Conservation (phyloP, 2,329 filamentous ascomycete genomes). For the Nannizziopsis arthrosporioides region DNA sequence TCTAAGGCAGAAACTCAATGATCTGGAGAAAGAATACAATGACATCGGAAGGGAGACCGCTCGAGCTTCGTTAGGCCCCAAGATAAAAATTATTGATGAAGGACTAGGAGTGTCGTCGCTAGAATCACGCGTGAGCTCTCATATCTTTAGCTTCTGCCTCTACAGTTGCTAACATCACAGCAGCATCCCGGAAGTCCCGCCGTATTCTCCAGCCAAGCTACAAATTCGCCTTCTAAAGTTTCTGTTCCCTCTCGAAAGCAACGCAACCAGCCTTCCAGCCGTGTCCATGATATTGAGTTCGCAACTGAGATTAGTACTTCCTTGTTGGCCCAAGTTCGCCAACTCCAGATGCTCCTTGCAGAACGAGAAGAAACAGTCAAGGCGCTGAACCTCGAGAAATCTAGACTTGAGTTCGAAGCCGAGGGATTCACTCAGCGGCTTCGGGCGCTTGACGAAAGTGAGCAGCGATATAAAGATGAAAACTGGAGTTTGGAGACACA, state of each 20-base stretch:
- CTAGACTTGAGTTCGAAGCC: constrained; percentile 68
- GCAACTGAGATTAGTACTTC: constrained; percentile 97
- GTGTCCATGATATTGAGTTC: constrained; percentile 92
- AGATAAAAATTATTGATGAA: constrained; percentile 58
- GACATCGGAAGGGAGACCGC: constrained; percentile 85
- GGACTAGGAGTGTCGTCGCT: constrained; percentile 33
- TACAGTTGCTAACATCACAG: neutral
- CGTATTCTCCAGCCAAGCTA: constrained; percentile 73
- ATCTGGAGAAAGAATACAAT: constrained; percentile 90
- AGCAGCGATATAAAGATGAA: constrained; percentile 93
- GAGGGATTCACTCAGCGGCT: constrained; percentile 70
- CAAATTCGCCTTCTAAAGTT: constrained; percentile 78
- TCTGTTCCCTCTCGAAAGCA: constrained; percentile 76
- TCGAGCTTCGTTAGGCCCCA: constrained; percentile 74
- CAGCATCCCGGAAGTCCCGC: constrained; percentile 58
- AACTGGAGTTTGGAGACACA: constrained; percentile 96
- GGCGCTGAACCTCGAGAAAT: constrained; percentile 60
- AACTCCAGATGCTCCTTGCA: constrained; percentile 69
- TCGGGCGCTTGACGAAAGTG: constrained; percentile 77
- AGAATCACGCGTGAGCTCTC: constrained; percentile 35
- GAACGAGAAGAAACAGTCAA: constrained; percentile 83
- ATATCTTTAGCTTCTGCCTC: neutral
- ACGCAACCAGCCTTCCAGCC: constrained; percentile 76
- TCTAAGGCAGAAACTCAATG: constrained; percentile 66
- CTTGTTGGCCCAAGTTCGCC: constrained; percentile 82